Evolutionary conservation across 331 rosid genomes (phyloP).

Genomic region (Acacia pycnantha): DNA sequence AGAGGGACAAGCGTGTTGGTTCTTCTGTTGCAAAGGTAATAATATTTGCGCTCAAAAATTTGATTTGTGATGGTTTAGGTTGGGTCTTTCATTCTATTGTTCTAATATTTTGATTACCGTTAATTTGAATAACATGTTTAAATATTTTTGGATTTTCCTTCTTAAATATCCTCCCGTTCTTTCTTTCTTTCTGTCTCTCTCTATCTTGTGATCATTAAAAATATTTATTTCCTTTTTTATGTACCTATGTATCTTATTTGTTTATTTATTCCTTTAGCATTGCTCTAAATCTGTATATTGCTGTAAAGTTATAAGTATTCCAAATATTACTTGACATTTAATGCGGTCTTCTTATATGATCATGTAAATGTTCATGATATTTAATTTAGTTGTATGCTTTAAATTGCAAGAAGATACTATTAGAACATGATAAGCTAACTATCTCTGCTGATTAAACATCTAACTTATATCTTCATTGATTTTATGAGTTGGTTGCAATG

Average conservation of each 20-base stretch:
- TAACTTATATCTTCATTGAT: neutral
- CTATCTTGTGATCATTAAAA: neutral
- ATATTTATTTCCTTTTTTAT: neutral
- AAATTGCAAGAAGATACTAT: neutral
- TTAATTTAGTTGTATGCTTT: neutral
- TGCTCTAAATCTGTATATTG: neutral
- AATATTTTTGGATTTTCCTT: neutral
- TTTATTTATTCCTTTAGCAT: neutral
- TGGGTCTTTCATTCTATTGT: neutral
- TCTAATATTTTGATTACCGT: neutral
- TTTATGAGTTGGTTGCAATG: neutral
- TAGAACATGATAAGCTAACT: neutral
- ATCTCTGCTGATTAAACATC: neutral
- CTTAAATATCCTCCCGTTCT: neutral
- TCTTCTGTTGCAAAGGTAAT: conserved; percentile 82
- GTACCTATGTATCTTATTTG: neutral
- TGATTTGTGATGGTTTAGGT: neutral
- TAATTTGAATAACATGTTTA: neutral
- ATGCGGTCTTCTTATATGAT: neutral
- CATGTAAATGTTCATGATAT: neutral
- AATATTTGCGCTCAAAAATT: conserved; percentile 3
- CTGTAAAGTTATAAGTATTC: neutral
- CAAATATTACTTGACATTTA: neutral
- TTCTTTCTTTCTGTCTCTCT: neutral
- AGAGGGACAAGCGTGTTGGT: conserved; percentile 74